Evolutionary conservation across 2,329 filamentous ascomycete genomes (phyloP).

Genomic region (Aaosphaeria arxii): DNA sequence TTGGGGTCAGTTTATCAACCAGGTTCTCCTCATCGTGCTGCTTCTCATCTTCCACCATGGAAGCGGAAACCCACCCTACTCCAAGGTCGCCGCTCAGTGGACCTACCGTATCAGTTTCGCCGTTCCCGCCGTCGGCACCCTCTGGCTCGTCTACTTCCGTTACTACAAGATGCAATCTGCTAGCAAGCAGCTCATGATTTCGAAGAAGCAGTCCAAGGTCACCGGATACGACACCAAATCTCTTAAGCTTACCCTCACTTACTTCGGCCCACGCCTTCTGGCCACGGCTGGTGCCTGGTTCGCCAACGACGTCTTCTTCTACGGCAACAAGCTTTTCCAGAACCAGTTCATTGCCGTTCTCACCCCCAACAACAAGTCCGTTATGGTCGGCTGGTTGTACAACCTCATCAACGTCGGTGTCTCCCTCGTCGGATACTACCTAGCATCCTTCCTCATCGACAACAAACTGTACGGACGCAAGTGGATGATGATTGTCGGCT

Average conservation of each 20-base stretch:
- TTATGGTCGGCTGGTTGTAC: constrained; percentile 89
- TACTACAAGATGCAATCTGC: constrained; percentile 91
- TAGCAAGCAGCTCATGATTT: constrained; percentile 73
- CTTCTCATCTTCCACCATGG: constrained; percentile 87
- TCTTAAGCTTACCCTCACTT: constrained; percentile 70
- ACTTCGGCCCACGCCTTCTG: constrained; percentile 83
- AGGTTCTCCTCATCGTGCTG: constrained; percentile 80
- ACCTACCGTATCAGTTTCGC: constrained; percentile 91
- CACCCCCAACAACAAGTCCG: constrained; percentile 63
- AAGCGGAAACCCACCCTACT: constrained; percentile 73
- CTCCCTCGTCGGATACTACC: constrained; percentile 83
- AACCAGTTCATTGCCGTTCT: constrained; percentile 84
- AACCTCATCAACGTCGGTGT: constrained; percentile 89
- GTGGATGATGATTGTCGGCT: constrained; percentile 93
- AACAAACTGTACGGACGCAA: constrained; percentile 96
- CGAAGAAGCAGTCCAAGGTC: constrained; percentile 82
- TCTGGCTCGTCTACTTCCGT: constrained; percentile 96
- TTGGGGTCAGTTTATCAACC: constrained; percentile 96
- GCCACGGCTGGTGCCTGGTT: constrained; percentile 91
- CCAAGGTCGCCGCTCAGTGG: constrained; percentile 74
- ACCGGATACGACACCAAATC: constrained; percentile 92
- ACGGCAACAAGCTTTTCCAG: constrained; percentile 98
- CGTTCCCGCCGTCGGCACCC: constrained; percentile 82
- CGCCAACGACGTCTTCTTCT: constrained; percentile 97
- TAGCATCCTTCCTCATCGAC: constrained; percentile 85